Base-by-base conservation (phyloP, 495 filamentous ascomycete genomes). In the Rhypophila decipiens region DNA sequence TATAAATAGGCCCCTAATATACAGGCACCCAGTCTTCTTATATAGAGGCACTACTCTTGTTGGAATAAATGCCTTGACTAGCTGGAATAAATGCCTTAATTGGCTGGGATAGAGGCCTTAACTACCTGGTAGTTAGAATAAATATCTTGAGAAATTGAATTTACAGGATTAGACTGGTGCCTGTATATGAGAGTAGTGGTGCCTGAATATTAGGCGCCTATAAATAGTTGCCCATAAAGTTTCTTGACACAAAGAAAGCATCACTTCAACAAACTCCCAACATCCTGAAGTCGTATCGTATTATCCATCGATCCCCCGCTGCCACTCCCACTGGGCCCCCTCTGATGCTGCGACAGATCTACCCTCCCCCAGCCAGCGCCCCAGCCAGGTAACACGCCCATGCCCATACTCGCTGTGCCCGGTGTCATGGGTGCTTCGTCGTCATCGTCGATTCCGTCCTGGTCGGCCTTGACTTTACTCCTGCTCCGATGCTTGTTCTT, bases 301-400 rank as follows among this genome's bases (percentile, higher is more conserved):
- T 13, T 31, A 31, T 31, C 27, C 7, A 31, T 31, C 27, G 27
- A 31, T 31, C 7, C 7, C 27, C 27, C 27, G 13, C 27, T 13
- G 27, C 27, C 27, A 31, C 27, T 31, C 27, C 27, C 27, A 7
- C 27, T 31, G 7, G 11, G 18, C 3, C 22, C 39, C 39, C 13
- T 3, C 4, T 23, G 20, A 22, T 19, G 17, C 38, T 10, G 17
- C 5, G 38, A 15, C 38, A 20, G 55, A 49, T 67, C 64, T 46
- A 64, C 56, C 24, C 64, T 43, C 5, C 64, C 64, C 64, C 64
- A 67, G 22, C 64, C 64, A 4, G 46, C 59, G 18, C 64, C 64
- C 64, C 64, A 67, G 24, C 61, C 61, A 9, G 64, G 64, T 13
- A 64, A 44, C 5, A 60, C 55, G 5, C 42, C 48, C 1, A 58